A percentile compares a stretch with the other conserved stretches of the same genome.
Evolutionary conservation across 768 basidiomycete genomes (phyloP).

Genomic region (Mycena polygramma): DNA sequence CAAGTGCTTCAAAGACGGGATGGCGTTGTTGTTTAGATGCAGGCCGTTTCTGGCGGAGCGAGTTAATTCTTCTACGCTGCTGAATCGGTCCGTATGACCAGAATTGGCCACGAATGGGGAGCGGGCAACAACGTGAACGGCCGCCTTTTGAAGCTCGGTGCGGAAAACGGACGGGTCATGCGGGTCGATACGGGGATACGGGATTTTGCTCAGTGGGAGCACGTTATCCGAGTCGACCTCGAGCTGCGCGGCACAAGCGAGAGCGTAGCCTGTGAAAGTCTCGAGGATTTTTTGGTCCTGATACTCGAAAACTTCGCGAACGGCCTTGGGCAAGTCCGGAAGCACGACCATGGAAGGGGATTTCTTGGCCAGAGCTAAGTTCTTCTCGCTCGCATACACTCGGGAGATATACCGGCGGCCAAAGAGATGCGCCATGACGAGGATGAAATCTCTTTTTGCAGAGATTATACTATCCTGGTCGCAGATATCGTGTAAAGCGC

Average conservation of each 20-base stretch:
- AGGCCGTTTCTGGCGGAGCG: constrained; percentile 66
- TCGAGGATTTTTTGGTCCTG: constrained; percentile 65
- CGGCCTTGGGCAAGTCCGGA: constrained; percentile 59
- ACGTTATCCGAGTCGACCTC: constrained; percentile 56
- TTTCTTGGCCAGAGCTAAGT: constrained; percentile 49
- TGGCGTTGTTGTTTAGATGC: constrained; percentile 68
- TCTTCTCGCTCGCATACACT: constrained; percentile 54
- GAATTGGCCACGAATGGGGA: constrained; percentile 79
- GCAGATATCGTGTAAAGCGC: constrained; percentile 72
- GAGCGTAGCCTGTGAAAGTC: constrained; percentile 70
- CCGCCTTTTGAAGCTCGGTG: constrained; percentile 52
- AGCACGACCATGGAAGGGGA: constrained; percentile 72
- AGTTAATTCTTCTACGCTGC: constrained; percentile 63
- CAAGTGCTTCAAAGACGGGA: constrained; percentile 65
- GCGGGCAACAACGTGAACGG: constrained; percentile 57
- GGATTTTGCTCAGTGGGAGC: constrained; percentile 63
- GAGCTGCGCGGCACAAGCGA: constrained; percentile 58
- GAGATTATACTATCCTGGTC: constrained; percentile 48
- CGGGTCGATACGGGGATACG: constrained; percentile 37
- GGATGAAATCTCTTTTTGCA: constrained; percentile 65
- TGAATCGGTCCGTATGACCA: constrained; percentile 71
- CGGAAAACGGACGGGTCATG: constrained; percentile 45
- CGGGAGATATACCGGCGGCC: constrained; percentile 68
- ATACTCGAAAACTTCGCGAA: constrained; percentile 54
- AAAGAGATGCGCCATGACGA: constrained; percentile 75